Evolutionary conservation across 1,284 basidiomycete species (phyloP).

Genomic region (Anthracocystis walkeri): DNA sequence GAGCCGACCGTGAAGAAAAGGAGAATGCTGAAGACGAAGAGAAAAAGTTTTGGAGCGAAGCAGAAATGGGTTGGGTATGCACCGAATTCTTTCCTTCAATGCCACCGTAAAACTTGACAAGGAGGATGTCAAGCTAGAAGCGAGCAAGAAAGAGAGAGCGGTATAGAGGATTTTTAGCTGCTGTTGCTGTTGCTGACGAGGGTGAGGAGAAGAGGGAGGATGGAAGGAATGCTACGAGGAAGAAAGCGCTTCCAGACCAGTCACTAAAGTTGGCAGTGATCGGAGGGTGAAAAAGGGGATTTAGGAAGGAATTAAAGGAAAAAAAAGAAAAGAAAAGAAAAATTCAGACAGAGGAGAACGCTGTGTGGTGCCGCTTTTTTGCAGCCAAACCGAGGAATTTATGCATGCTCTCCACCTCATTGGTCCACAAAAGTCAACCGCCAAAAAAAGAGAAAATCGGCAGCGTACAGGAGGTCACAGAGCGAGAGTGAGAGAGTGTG

Average conservation of each 20-base stretch:
- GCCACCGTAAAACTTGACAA: neutral
- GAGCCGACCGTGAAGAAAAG: neutral
- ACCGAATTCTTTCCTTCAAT: conserved; percentile 1
- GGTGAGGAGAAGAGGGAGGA: neutral
- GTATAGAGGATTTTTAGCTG: neutral
- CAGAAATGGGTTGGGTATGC: conserved; percentile 6
- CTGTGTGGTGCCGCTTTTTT: neutral
- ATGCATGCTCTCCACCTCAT: conserved; percentile 11
- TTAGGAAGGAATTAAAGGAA: neutral
- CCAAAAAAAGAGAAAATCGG: neutral
- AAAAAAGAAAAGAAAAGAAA: neutral
- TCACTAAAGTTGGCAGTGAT: conserved; percentile 27
- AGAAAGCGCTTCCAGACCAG: neutral
- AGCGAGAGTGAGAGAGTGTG: no score
- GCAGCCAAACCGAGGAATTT: neutral
- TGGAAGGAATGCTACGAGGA: conserved; percentile 1
- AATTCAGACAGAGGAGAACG: neutral
- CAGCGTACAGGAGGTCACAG: neutral
- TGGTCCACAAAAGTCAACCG: neutral
- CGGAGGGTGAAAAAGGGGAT: conserved; percentile 49
- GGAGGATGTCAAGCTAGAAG: neutral
- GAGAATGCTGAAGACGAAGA: conserved; percentile 1
- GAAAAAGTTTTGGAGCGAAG: neutral
- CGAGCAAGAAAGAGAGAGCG: neutral
- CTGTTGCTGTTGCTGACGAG: conserved; percentile 2